Conservation (phyloP, 805 yeast genomes). For the Diddensiella transvaalensis region DNA sequence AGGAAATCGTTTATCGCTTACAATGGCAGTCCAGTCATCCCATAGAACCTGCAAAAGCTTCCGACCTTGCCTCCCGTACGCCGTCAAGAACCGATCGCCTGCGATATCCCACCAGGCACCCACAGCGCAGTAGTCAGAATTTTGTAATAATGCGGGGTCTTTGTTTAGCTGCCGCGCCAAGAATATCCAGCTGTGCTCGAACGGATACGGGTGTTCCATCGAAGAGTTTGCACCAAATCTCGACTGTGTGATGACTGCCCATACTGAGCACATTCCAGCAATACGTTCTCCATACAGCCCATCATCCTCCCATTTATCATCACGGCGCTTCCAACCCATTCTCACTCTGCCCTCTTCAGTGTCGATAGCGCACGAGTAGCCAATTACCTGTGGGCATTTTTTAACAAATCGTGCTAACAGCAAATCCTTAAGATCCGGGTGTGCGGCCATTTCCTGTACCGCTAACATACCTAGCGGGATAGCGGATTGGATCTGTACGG, state of each 20-base stretch:
- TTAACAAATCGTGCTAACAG: conserved; percentile 80
- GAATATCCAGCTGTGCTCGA: conserved; percentile 61
- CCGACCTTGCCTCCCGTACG: conserved; percentile 65
- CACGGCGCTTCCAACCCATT: conserved; percentile 82
- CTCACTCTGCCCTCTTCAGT: conserved; percentile 76
- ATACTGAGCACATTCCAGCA: conserved; percentile 79
- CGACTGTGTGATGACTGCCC: conserved; percentile 66
- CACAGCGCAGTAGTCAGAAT: conserved; percentile 66
- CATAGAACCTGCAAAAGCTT: conserved; percentile 54
- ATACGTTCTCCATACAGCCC: conserved; percentile 78
- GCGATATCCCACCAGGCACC: conserved; percentile 93
- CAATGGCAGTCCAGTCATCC: conserved; percentile 50
- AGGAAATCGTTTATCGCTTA: conserved; percentile 53
- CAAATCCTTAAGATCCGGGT: conserved; percentile 51
- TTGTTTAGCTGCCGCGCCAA: conserved; percentile 67
- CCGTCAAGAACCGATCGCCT: conserved; percentile 50
- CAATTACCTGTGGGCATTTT: conserved; percentile 86
- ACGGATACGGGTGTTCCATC: conserved; percentile 52
- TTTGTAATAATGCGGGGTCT: conserved; percentile 46
- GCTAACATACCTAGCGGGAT: conserved; percentile 73
- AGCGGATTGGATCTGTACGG: conserved; percentile 73
- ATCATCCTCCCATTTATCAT: conserved; percentile 46
- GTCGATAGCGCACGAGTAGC: conserved; percentile 69
- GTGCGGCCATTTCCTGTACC: conserved; percentile 46
- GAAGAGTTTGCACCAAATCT: conserved; percentile 25